Base-by-base conservation (phyloP, 2,329 filamentous ascomycete species). In the Colletotrichum scovillei region DNA sequence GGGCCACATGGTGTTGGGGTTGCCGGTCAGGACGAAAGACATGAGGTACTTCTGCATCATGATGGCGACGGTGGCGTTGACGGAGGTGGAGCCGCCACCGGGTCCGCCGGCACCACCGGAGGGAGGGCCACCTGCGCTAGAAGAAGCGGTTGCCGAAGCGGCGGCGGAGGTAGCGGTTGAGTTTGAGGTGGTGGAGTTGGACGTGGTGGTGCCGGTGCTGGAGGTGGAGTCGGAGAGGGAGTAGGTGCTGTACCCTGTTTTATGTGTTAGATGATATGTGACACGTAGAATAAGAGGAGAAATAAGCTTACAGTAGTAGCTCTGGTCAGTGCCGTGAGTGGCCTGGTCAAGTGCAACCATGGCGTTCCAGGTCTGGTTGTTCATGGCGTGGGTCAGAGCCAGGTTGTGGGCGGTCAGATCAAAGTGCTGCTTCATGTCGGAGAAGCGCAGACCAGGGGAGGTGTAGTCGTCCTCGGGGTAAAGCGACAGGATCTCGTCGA, bases 401-500 rank as follows among this genome's bases (percentile, higher is more conserved):
- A 67, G 53, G 63, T 67, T 67, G 8, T 67, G 63, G 7, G 63
- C 63, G 11, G 63, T 67, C 26, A 67, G 4, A 5, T 67, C 63
- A 8, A 67, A 59, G 35, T 67, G 63, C 35, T 67, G 63, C 63
- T 67, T 59, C 53, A 67, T 67, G 22, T 67, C 63, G 32, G 63
- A 24, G 63, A 67, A 67, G 26, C 63, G 63, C 26, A 67, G 63
- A 24, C 63, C 63, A 1, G 63, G 63, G 32, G 38, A 38, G 53
- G 63, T 67, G 24, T 67, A 67, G 14, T 67, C 63, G 12, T 49
- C 38, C 12, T 62, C 65, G 65, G 56, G 55, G 42, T 67, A 67
- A n/a, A 67, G 56, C 0, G 78, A 81, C 3, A 78, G 77, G 60
- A 89, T 82, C 77, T 87, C 85, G 16, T 84, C 75, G 32, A 86